These are phyloP conservation scores for Kodamaea neixiangensis DNA, from an alignment of 805 yeast genomes.

Conservation along the genomic window DNA sequence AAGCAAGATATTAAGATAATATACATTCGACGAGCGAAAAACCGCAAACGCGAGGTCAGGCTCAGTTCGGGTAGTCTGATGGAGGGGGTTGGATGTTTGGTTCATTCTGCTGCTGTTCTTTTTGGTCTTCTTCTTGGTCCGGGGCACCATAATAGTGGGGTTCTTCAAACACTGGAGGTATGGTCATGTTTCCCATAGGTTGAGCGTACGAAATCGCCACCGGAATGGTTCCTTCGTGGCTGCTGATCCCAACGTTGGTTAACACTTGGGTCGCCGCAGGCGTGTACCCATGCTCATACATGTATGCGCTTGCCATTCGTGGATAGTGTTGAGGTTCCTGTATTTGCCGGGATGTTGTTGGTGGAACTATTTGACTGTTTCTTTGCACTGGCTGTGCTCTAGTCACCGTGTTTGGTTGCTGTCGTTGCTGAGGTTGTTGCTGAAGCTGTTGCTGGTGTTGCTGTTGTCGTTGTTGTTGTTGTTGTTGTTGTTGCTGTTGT, in stretches of 20 bases:
- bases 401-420: not conserved
- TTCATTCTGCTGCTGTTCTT: not conserved
- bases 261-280: not conserved
- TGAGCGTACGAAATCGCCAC: not conserved
- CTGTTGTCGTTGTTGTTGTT: slow-evolving; percentile 4
- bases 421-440: not conserved
- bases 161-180: not conserved
- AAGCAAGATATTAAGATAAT: not conserved
- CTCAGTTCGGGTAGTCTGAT: not conserved
- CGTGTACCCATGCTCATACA: not conserved
- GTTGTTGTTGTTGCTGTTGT: not conserved
- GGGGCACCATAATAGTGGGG: not conserved
- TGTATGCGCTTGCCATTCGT: slow-evolving; percentile 1
- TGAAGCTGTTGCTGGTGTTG: slow-evolving; percentile 10
- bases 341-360: not conserved
- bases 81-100: not conserved
- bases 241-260: not conserved
- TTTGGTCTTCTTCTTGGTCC: not conserved
- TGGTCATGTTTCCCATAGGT: not conserved
- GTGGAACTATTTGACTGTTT: not conserved
- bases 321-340: not conserved
- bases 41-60: too few relatives aligned
- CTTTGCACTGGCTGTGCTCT: not conserved
- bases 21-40: not conserved
- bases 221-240: not conserved